Percentiles rank a stretch among this genome's conserved stretches.
Conservation (phyloP, 768 basidiomycete species). For the Pisolithus tinctorius region DNA sequence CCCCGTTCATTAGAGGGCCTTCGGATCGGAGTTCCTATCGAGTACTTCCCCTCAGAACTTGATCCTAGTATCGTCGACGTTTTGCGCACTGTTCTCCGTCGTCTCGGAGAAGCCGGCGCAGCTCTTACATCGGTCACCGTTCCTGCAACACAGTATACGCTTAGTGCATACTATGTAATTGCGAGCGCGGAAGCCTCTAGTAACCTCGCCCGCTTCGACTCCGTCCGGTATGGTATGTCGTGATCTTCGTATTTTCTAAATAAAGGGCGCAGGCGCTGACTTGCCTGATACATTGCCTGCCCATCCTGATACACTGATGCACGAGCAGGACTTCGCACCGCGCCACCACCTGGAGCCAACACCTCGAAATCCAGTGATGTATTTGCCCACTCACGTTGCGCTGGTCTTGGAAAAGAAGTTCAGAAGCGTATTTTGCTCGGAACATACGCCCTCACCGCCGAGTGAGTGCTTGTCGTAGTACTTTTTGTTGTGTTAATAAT, state of each 20-base stretch:
- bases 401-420: constrained; percentile 40
- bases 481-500: too few relatives aligned
- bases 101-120: constrained; percentile 51
- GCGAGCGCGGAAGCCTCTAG: constrained; percentile 92
- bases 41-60: constrained; percentile 76
- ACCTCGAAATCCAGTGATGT: constrained; percentile 44
- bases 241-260: constrained; percentile 1
- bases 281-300: too few relatives aligned
- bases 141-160: constrained; percentile 59
- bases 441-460: too few relatives aligned
- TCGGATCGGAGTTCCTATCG: constrained; percentile 61
- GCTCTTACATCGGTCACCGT: constrained; percentile 66
- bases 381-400: constrained; percentile 61
- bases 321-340: constrained; percentile 43
- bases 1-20: constrained; percentile 35
- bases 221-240: constrained; percentile 71
- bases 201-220: constrained; percentile 86
- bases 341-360: constrained; percentile 36
- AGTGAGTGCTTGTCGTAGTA: too few relatives aligned
- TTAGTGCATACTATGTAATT: constrained; percentile 95
- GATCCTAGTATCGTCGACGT: constrained; percentile 44
- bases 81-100: constrained; percentile 39
- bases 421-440: too few relatives aligned
- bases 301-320: too few relatives aligned
- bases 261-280: too few relatives aligned